Base-by-base conservation (phyloP, 257 asterid genomes). In the Buddleja alternifolia region DNA sequence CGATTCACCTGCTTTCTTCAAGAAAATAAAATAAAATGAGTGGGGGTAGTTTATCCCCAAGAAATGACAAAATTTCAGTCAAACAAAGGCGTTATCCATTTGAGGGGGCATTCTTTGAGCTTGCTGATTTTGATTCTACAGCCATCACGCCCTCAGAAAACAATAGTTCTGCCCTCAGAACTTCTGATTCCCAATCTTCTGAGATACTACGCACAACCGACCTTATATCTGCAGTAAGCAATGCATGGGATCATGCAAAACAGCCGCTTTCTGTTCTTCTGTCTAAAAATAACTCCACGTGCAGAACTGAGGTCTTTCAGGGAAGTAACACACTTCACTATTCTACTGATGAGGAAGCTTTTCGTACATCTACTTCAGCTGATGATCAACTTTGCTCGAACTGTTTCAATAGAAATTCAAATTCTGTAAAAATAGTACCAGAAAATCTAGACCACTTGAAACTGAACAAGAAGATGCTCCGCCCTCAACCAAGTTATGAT, bases 201-300 rank as follows among this genome's bases (percentile, higher is more conserved):
- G 84, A 84, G 73, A 65, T 78, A 61, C 63, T 89, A 66, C 83
- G 91, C 88, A 85, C 95, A 16, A 3, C 79, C 4, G 96, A 88
- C 68, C 82, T 93, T 24, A 75, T 90, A 75, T 83, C 96, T 44
- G 90, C 96, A 15, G 83, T 80, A 60, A 80, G 87, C 56, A 57
- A 79, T 77, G 78, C 84, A 25, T 90, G 96, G 96, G 58, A 70
- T 69, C 56, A 47, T 71, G 88, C 89, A 66, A 75, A 67, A 20
- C 75, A 80, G 73, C 92, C 94, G 39, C 85, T 90, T 63, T 80
- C 97, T 32, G 50, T 63, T 61, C 69, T 86, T 69, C 70, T 82
- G 51, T 67, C 90, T 16, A 81, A 80, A 72, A 62, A 71, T 52
- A 78, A 73, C 16, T 63, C 83, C 29, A 78, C 62, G 2, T 57